A percentile compares a stretch with the other conserved stretches of the same genome.
These are phyloP conservation scores for Carex arenaria DNA, from an alignment of 202 grass and related monocot species.

Conservation along the genomic window DNA sequence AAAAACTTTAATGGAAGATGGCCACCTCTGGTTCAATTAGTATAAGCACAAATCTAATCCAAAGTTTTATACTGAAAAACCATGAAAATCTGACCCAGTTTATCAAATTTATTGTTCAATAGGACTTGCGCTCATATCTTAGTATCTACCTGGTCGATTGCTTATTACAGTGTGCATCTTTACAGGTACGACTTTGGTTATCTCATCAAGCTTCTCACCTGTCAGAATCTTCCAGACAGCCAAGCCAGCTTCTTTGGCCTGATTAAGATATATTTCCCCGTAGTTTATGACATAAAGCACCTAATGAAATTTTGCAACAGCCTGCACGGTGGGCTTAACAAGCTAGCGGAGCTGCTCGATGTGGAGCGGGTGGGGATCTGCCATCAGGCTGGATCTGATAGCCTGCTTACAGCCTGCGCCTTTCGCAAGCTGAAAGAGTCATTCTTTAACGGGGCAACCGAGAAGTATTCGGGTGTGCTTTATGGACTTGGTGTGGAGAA, in stretches of 20 bases:
- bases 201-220: constrained; percentile 86
- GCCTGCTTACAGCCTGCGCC: constrained; percentile 70
- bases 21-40: background rate
- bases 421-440: constrained; percentile 87
- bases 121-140: background rate
- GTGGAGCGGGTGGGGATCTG: constrained; percentile 94
- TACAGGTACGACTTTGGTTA: constrained; percentile 82
- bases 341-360: constrained; percentile 79
- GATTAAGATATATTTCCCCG: constrained; percentile 91
- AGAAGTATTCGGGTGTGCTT: constrained; percentile 94
- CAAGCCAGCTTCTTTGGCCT: constrained; percentile 69
- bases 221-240: constrained; percentile 67
- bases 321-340: constrained; percentile 87
- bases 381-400: constrained; percentile 94
- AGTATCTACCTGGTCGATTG: background rate
- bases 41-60: background rate
- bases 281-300: constrained; percentile 89
- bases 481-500: constrained; percentile 89
- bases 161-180: background rate
- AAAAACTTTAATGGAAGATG: background rate
- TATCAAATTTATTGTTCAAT: background rate
- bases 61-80: background rate
- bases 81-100: background rate
- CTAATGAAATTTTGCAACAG: constrained; percentile 99
- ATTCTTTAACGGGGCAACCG: constrained; percentile 67